Evolutionary conservation across 345 rosid genomes (phyloP).

Genomic region (Acer yangbiense): DNA sequence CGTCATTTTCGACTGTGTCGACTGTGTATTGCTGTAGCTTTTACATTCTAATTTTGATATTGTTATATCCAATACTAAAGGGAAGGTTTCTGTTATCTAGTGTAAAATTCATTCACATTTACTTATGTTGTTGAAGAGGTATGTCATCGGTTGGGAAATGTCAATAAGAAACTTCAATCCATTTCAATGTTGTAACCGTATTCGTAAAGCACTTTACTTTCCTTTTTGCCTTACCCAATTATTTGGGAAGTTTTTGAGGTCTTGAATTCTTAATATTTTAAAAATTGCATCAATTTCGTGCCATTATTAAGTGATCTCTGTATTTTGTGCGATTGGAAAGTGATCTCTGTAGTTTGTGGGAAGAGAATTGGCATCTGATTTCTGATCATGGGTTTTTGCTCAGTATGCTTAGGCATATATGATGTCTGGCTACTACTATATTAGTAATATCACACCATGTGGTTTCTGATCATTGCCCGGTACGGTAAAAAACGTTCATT

Average conservation of each 20-base stretch:
- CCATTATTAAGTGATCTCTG: not conserved
- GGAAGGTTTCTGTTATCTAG: conserved; percentile 7
- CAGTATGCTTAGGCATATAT: not conserved
- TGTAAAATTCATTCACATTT: conserved; percentile 35
- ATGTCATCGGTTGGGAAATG: conserved; percentile 15
- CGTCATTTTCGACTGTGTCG: conserved; percentile 9
- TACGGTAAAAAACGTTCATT: too few species aligned
- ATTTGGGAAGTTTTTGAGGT: not conserved
- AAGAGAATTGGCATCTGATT: not conserved
- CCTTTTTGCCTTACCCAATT: not conserved
- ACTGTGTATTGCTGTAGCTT: conserved; percentile 31
- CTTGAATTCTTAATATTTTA: not conserved
- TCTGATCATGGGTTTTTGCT: not conserved
- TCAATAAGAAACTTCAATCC: conserved; percentile 1
- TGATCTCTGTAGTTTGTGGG: not conserved
- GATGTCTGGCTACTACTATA: too few species aligned
- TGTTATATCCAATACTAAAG: conserved; percentile 23
- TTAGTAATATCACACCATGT: too few species aligned
- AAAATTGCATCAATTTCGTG: conserved; percentile 3
- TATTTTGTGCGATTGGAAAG: too few species aligned
- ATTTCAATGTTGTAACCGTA: conserved; percentile 18
- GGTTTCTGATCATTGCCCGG: too few species aligned
- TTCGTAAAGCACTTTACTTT: not conserved
- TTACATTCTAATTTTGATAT: conserved; percentile 26
- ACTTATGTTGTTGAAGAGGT: conserved; percentile 22